Percentiles rank a stretch among this genome's conserved stretches.
Evolutionary conservation across 1,139 yeast genomes (phyloP).

Genomic region (Protomyces arabidopsidicola): DNA sequence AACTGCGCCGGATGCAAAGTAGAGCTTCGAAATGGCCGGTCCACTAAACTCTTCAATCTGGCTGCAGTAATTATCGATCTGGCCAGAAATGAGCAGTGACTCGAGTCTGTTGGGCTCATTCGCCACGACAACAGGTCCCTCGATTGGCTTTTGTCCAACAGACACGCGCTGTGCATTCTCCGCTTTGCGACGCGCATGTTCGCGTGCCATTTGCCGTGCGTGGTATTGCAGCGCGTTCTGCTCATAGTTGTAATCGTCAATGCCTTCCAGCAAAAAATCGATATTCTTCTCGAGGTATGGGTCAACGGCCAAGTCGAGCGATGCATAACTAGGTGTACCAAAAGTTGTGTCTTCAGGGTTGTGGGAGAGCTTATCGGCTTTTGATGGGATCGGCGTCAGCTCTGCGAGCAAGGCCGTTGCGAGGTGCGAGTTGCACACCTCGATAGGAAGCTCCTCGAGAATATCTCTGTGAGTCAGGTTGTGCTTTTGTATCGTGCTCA

Average conservation of each 20-base stretch:
- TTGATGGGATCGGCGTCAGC: not conserved
- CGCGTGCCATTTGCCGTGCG: constrained; percentile 73
- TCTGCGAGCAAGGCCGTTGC: constrained; percentile 43
- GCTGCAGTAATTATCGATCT: constrained; percentile 44
- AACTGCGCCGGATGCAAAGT: constrained; percentile 29
- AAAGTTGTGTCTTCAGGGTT: constrained; percentile 29
- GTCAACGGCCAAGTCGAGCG: constrained; percentile 45
- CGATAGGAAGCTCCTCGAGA: constrained; percentile 67
- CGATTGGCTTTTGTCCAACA: constrained; percentile 53
- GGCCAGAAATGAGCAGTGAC: constrained; percentile 63
- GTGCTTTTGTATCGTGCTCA: constrained; percentile 58
- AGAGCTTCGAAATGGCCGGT: constrained; percentile 34
- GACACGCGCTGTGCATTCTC: constrained; percentile 59
- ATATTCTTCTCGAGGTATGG: constrained; percentile 47
- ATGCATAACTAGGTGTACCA: constrained; percentile 37
- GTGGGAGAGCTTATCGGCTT: constrained; percentile 35
- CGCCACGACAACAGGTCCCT: constrained; percentile 60
- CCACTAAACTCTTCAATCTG: constrained; percentile 36
- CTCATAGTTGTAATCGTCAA: constrained; percentile 75
- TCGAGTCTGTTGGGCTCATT: constrained; percentile 73
- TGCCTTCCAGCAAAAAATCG: constrained; percentile 66
- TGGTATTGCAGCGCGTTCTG: constrained; percentile 78
- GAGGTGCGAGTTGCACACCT: constrained; percentile 57
- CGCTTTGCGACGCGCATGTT: constrained; percentile 53
- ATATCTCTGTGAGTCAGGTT: constrained; percentile 63